Base-by-base conservation (phyloP, 345 rosid genomes). In the Populus deltoides region DNA sequence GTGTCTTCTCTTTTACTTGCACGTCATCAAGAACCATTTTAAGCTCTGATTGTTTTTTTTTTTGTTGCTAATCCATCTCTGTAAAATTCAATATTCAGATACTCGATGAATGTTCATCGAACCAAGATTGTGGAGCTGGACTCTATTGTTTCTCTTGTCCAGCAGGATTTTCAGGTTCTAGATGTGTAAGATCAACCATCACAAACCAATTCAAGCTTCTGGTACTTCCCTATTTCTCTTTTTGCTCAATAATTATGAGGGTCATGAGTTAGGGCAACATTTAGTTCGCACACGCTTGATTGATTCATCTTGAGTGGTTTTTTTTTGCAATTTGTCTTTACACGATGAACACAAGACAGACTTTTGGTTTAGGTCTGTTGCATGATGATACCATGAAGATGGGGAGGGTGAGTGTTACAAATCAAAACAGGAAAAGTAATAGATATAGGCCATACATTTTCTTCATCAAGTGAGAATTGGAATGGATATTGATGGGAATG, bases 181-280 rank as follows among this genome's bases (percentile, higher is more conserved):
- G 87, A 81, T 92, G 97, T 73, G 88, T 89, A 3, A 77, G 93
- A 81, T 85, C 92, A 39, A 5, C 85, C 75, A 41, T 83, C 36
- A 85, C 97, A 2, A 74, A 88, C 78, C 93, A 85, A 66, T 92
- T 92, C 88, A 79, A 83, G 86, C 89, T 92, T 69, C 83, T 89
- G 89, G 97, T 90, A 82, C 1, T 9, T 59, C 55, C 67, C 51
- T 7, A 25, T 2, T 45, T 39, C 18, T 51, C n/a, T 43, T 43
- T 3, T 43, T 43, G 47, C 0, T n/a, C n/a, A 43, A 43, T 43
- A 43, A 11, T 43, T 43, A 41, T 11, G 47, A 43, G 47, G 29
- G 3, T 55, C 25, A 22, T 8, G 25, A 20, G 61, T 55, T 47
- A 15, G 53, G 53, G 17, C 18, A 47, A 47, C 0, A 15, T 15